Evolutionary conservation across 192 early-diverging fungal species (phyloP), one percentile per base, ranked within the genome.

Genomic region (Umbelopsis isabellina): DNA sequence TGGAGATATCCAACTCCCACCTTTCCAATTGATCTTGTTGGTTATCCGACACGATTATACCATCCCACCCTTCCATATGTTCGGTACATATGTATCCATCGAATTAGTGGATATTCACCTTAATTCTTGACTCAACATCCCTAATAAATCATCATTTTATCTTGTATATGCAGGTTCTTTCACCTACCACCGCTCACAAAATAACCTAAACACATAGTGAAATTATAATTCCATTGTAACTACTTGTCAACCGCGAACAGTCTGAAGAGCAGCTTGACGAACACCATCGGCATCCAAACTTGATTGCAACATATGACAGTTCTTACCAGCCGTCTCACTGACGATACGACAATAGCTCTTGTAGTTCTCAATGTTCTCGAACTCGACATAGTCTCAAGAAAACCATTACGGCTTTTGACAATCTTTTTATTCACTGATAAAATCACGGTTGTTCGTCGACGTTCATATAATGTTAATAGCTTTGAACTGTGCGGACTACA

Each of bases 271-370:
- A 18, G 93, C 95, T 47, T 89, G 85, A 41, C 82, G 83, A 30
- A 91, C 81, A 80, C 93, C 89, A 48, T 90, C 94, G 61, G 78
- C 74, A 74, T 92, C 85, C 9, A 80, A 66, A 12, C 82, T 78
- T 21, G 82, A 76, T 80, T 97, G 96, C 51, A 97, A 76, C 66
- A 99, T 82, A 75, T 99, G 97, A 89, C 94, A 97, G 90, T 99
- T 99, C 86, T 99, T 99, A 67, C 97, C 97, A 77, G 96, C 97
- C 27, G 97, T 97, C 83, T 99, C 97, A 78, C 97, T 96, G 18
- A 99, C 96, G 68, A 98, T 92, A 77, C 97, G 92, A 52, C 96
- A 96, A 81, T 96, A 99, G 58, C 89, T 90, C 78, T 87, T 88
- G 87, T 97, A 99, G 53, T 73, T 86, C 70, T 95, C 90, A 58